Percentiles rank a stretch among this genome's conserved stretches.
Evolutionary conservation across 2,329 filamentous ascomycete species (phyloP).

Genomic region (Venturia oleaginea): DNA sequence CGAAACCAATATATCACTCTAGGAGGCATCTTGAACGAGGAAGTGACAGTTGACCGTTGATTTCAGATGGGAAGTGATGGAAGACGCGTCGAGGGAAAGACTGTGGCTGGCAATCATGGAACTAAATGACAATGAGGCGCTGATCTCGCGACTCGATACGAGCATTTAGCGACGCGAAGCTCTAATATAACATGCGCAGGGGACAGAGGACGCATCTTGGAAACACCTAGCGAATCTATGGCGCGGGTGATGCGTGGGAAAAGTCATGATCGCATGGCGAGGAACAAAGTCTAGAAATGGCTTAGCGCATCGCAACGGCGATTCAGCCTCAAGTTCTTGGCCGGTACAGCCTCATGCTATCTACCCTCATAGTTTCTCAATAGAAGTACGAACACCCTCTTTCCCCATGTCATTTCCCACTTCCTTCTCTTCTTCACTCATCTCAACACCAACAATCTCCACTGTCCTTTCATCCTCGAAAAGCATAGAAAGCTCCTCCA

Average conservation of each 20-base stretch:
- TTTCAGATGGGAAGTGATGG: background rate
- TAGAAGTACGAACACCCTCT: background rate
- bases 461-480: background rate
- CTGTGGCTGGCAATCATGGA: background rate
- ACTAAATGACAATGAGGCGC: background rate
- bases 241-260: background rate
- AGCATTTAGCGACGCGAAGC: background rate
- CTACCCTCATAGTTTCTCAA: background rate
- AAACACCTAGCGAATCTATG: background rate
- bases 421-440: background rate
- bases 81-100: background rate
- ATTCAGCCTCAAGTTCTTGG: background rate
- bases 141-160: background rate
- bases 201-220: background rate
- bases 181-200: background rate
- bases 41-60: background rate
- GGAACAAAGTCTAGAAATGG: background rate
- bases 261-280: background rate
- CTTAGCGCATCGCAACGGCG: background rate
- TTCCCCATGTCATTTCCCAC: background rate
- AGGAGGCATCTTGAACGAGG: background rate
- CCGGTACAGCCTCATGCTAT: background rate
- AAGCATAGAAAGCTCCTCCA: constrained; percentile 3
- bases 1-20: constrained; percentile 70
- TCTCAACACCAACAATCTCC: constrained; percentile 1